Conservation (phyloP, 352 stramenopile genomes). For the Pythium sukuiense region DNA sequence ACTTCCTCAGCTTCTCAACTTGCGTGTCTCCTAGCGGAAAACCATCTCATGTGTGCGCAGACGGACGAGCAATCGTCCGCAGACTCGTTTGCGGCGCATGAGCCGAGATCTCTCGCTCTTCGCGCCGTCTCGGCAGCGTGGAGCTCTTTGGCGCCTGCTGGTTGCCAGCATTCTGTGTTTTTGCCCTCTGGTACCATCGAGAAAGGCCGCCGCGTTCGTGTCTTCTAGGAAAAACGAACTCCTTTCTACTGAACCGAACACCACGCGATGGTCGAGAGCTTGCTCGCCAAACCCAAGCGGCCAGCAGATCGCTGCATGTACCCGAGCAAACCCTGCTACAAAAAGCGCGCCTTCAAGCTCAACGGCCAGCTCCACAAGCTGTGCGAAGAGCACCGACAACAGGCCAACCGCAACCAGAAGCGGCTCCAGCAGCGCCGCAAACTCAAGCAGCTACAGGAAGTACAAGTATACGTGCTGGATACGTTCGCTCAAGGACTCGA, state of each 20-base stretch:
- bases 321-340: slow-evolving; percentile 12
- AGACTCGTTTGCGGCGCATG: neutral
- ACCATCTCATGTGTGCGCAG: slow-evolving; percentile 1
- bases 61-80: neutral
- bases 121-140: neutral
- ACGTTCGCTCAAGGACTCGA: neutral
- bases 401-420: slow-evolving; percentile 25
- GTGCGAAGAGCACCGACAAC: slow-evolving; percentile 24
- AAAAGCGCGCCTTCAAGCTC: slow-evolving; percentile 13
- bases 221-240: neutral
- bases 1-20: neutral
- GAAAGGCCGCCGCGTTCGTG: neutral
- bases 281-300: neutral
- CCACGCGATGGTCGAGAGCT: slow-evolving; percentile 3
- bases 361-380: slow-evolving; percentile 29
- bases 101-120: neutral
- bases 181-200: neutral
- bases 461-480: slow-evolving; percentile 10
- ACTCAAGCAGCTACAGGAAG: slow-evolving; percentile 4
- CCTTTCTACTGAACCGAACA: neutral
- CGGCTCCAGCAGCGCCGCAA: slow-evolving; percentile 14
- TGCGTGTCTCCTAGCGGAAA: neutral
- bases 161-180: neutral
- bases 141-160: neutral
- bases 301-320: slow-evolving; percentile 10